A percentile compares a stretch with the other conserved stretches of the same genome.
phyloP scores from a whole-genome alignment of 371 early-diverging fungal species.

The Mucor sp. region DNA sequence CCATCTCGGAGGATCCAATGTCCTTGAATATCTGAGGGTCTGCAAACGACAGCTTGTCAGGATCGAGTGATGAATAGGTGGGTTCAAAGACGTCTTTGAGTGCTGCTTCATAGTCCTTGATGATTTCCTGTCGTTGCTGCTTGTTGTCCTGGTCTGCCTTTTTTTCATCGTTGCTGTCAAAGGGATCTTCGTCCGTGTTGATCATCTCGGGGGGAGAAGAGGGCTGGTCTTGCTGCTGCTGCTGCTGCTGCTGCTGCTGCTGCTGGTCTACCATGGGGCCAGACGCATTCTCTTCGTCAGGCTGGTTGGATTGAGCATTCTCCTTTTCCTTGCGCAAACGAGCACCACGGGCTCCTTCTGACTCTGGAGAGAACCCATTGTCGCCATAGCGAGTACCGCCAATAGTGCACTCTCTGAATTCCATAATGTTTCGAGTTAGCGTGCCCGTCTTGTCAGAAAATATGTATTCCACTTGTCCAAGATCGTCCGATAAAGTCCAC shows the following conservation, averaged over 20 bases:
- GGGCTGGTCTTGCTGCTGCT: no score
- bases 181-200: constrained; percentile 7
- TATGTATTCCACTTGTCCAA: constrained; percentile 95
- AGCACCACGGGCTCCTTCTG: constrained; percentile 61
- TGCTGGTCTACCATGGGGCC: not conserved
- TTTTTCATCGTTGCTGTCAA: constrained; percentile 2
- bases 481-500: constrained; percentile 95
- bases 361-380: constrained; percentile 64
- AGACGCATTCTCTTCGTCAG: constrained; percentile 24
- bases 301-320: constrained; percentile 8
- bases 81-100: constrained; percentile 72
- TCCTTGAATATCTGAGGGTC: constrained; percentile 80
- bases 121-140: constrained; percentile 40
- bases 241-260: not conserved
- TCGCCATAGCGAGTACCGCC: constrained; percentile 82
- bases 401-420: constrained; percentile 89
- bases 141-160: constrained; percentile 10
- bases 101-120: constrained; percentile 57
- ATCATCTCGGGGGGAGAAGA: not conserved
- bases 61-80: constrained; percentile 68
- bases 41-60: constrained; percentile 76
- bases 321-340: constrained; percentile 47
- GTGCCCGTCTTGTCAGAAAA: constrained; percentile 99
- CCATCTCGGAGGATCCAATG: constrained; percentile 33
- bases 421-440: constrained; percentile 92